Base-by-base conservation (phyloP, 2,329 filamentous ascomycete species). In the Ilyonectria destructans region DNA sequence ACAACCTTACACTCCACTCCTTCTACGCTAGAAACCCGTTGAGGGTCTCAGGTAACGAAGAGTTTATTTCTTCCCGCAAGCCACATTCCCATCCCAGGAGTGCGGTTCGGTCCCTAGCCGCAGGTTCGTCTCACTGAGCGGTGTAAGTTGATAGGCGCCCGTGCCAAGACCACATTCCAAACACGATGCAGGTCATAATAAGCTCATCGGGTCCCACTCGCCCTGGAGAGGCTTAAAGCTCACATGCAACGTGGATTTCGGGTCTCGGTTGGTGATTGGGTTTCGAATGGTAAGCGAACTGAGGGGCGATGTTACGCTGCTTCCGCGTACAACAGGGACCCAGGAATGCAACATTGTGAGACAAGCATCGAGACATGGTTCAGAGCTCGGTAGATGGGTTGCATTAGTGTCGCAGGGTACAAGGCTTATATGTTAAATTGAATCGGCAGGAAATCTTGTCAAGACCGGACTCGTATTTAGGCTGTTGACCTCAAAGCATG, bases 101-200 rank as follows among this genome's bases (percentile, higher is more conserved):
- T 49, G 26, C 26, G 15, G 37, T 10, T 33, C 31, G 8, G 1
- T 10, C 12, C 45, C 21, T 7, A 26, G 37, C 37, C 13, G 37
- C 37, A 46, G 3, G 19, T 10, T 9, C 33, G n/a, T 54, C 29
- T 54, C n/a, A 35, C 29, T 33, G 10, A 31, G 7, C 51, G 6
- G 43, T 69, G 51, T 64, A 62, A 69, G 62, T 37, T 56, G 51
- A 61, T 51, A 61, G 51, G 62, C 29, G 23, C 13, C 31, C 40
- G n/a, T 17, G 4, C n/a, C 40, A 43, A 17, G 40, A 8, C 31
- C 9, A 19, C 29, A 15, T 35, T 13, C 12, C 51, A 35, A 43
- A n/a, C 8, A 15, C 8, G 23, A 8, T n/a, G n/a, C 46, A n/a
- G 7, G 26, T 33, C 23, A 29, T 17, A 33, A 8, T 40, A 33